Evolutionary conservation across 306 rosid genomes (phyloP), one percentile per base, ranked within the genome.

Genomic region (Quercus aquifolioides): DNA sequence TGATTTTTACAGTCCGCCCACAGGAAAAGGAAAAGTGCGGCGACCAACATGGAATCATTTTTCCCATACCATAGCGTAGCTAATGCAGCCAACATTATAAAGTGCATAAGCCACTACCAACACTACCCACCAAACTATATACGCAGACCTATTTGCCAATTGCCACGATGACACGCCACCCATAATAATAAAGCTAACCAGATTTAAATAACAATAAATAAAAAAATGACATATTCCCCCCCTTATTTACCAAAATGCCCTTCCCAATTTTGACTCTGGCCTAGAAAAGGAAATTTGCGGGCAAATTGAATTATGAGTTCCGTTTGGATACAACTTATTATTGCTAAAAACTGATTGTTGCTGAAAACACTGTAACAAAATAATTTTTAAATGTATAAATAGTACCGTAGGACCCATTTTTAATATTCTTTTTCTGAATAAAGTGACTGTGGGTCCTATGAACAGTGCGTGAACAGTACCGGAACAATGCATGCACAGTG

Each of bases 91-190:
- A 55, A 57, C 54, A 30, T 30, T 74, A 82, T 51, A 78, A 82
- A 84, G 86, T 41, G 86, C 91, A 81, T 84, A 87, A 84, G 4
- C 85, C 83, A 86, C 92, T 74, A 80, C 89, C 84, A 80, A 74
- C 86, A 85, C 75, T 49, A 33, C 33, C 33, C 86, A 85, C 91
- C 89, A 81, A 83, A 86, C 85, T 23, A 23, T 78, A 78, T 19
- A 82, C 79, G 83, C 83, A 78, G 84, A 79, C 78, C 80, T 64
- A 74, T 74, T 23, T 23, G 23, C 23, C 23, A 23, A 23, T 88
- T 82, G 90, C 97, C 94, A 90, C 91, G 76, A 90, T 85, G 84
- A 87, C 94, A 91, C 92, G 97, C 94, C 85, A 93, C 87, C 94
- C 38, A 83, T 76, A 83, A 85, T 3, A 30, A 30, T 30, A 75